Evolutionary conservation across 352 stramenopile genomes (phyloP), one percentile per base, ranked within the genome.

Genomic region (Globisporangium apiculatum): DNA sequence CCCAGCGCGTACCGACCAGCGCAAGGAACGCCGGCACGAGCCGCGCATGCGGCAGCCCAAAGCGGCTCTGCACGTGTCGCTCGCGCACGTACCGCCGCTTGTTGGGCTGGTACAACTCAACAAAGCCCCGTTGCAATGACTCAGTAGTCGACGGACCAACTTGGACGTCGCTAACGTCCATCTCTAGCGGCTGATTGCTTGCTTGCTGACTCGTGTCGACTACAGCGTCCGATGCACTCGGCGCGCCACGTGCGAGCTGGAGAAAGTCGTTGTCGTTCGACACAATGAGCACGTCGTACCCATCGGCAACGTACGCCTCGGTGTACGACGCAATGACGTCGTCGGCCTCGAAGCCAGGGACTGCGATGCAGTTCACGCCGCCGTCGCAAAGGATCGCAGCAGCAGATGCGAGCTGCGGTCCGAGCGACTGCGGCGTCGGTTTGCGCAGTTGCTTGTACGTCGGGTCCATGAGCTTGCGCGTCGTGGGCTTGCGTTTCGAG

Each of bases 221-320:
- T 31, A 31, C 24, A 31, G 24, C 24, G 24, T 31, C 2, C 4
- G 8, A 14, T 8, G 45, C 18, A 7, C 4, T 58, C 15, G 4
- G 9, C 38, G 43, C 12, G 58, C 64, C 66, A 15, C 67, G 65
- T 31, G 73, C 75, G 38, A 89, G 75, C 61, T 89, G 79, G 38
- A 87, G 55, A 51, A 89, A 85, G 57, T 89, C 79, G 51, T 83
- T 87, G 52, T 89, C 79, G 48, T 89, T 87, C 36, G 76, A 87
- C 38, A 87, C 70, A 40, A 89, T 60, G 51, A 89, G 59, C 31
- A 89, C 75, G 35, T 87, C 75, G 48, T 82, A 73, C 5, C 67
- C 75, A n/a, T 60, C 58, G 3, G 61, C 55, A 0, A 69, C 66
- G 40, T 63, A 79, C 51, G 73, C 69, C 18, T 66, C 68, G 18